Evolutionary conservation across 2,329 filamentous ascomycete genomes (phyloP), one percentile per base, ranked within the genome.

Genomic region (Trichocomaceae sp.): DNA sequence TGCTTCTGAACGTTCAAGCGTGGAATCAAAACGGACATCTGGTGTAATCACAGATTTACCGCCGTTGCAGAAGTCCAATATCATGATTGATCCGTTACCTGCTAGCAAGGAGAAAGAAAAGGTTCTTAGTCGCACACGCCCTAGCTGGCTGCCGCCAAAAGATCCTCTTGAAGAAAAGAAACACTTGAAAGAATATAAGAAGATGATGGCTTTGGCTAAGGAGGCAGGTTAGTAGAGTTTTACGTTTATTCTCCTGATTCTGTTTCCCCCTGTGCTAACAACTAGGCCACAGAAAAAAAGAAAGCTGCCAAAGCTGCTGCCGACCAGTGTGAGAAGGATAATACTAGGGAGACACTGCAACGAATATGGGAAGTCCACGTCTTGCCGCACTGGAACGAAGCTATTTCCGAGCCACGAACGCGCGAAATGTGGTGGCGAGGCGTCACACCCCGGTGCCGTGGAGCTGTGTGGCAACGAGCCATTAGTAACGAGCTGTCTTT

Each of bases 131-230:
- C 85, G 71, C 74, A 92, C 65, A 72, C 85, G 72, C 74, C 91
- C 79, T 35, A 85, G 79, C 47, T 87, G 79, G 84, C 75, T 83
- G 52, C 84, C 83, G 19, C 83, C 83, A 8, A 84, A 81, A 72
- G 85, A 93, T 61, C 91, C 90, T 1, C 87, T 87, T 52, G 93
- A 99, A 70, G 93, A 99, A 74, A 88, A 83, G 68, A 86, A 85
- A 61, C 93, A 99, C 70, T 69, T 99, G 61, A 90, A 83, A 65
- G 79, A 85, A 62, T 85, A 83, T 65, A 80, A 84, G 70, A 76
- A 75, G 62, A 85, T 85, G 81, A 82, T 85, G 80, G 78, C 78
- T n/a, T 72, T 78, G 45, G 79, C 82, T 26, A 75, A 79, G 41
- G 82, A 84, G 71, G 75, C 78, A 55, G 77, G 79, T 79, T 68